Evolutionary conservation across 2,329 filamentous ascomycete species (phyloP), one percentile per base, ranked within the genome.

Genomic region (Fonsecaea erecta): DNA sequence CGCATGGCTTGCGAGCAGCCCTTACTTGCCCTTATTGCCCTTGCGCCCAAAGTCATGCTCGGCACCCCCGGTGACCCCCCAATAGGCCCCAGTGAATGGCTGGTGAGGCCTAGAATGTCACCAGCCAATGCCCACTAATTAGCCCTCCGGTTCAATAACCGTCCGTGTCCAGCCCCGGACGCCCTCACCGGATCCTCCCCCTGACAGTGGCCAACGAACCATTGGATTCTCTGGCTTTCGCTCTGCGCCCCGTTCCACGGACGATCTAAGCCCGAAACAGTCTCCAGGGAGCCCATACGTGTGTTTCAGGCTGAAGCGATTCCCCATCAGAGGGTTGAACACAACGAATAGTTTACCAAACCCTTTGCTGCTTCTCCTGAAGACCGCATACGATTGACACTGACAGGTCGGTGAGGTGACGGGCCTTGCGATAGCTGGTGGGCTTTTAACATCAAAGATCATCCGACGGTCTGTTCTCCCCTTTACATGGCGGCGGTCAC

Each of bases 231-330:
- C 28, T 37, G 18, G 6, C 46, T n/a, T 60, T 60, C 57, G 43
- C 46, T 28, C 40, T 16, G 26, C 46, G 57, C 43, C 46, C 34
- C 57, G 57, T 60, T 52, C 57, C 57, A 60, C n/a, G 9, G 40
- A 9, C 30, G 46, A 18, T 35, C 57, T 60, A 60, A 60, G 26
- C 57, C 46, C 30, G n/a, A 52, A 52, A 21, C 43, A 28, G 11
- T 16, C 52, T 34, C 30, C 2, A 32, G 24, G 26, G 52, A 53
- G 5, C 52, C 52, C 6, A 32, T 32, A 3, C 26, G 4, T 21
- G 43, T 52, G 57, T 60, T 60, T 60, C 57, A 60, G 57, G 52
- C 52, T 53, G 52, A 53, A 53, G 52, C 52, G 26, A 18, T 53
- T 30, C 52, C 30, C 51, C 52, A 32, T 34, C n/a, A 1, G 1